These are phyloP conservation scores for Alternaria atra DNA, from an alignment of 2,329 filamentous ascomycete genomes.

Conservation along the genomic window DNA sequence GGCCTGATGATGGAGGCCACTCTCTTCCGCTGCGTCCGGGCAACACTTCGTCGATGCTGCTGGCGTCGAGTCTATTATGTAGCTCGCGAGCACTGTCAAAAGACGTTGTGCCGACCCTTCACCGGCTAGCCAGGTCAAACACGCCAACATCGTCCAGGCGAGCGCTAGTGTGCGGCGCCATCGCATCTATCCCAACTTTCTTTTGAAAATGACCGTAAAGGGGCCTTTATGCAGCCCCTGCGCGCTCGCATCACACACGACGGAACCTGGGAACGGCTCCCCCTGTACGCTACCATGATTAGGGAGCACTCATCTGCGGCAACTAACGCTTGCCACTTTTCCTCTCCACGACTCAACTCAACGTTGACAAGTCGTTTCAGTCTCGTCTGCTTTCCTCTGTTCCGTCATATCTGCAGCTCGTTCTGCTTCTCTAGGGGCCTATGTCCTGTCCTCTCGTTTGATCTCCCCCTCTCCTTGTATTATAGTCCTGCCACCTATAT, in stretches of 20 bases:
- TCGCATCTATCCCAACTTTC: constrained; percentile 32
- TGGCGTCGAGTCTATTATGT: constrained; percentile 1
- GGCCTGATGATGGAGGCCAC: neutral
- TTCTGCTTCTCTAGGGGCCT: constrained; percentile 32
- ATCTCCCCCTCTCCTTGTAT: constrained; percentile 37
- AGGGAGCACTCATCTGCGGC: constrained; percentile 31
- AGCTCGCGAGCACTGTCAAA: constrained; percentile 17
- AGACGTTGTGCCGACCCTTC: constrained; percentile 17
- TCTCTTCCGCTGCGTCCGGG: neutral
- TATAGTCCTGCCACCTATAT: constrained; percentile 32
- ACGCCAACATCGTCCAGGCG: constrained; percentile 22
- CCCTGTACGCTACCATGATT: constrained; percentile 36
- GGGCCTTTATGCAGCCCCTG: constrained; percentile 42
- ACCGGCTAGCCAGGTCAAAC: constrained; percentile 24
- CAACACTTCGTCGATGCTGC: constrained; percentile 3
- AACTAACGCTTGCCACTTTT: constrained; percentile 41
- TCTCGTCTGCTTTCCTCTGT: constrained; percentile 29
- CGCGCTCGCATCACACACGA: constrained; percentile 36
- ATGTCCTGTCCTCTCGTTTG: constrained; percentile 51
- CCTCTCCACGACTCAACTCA: constrained; percentile 40
- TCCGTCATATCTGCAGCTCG: constrained; percentile 36
- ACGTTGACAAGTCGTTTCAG: constrained; percentile 42
- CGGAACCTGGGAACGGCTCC: constrained; percentile 38
- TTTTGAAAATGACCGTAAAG: constrained; percentile 29
- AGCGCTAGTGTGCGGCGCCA: constrained; percentile 30